Evolutionary conservation across 2,329 filamentous ascomycete species (phyloP).

Genomic region (Botryotinia calthae): DNA sequence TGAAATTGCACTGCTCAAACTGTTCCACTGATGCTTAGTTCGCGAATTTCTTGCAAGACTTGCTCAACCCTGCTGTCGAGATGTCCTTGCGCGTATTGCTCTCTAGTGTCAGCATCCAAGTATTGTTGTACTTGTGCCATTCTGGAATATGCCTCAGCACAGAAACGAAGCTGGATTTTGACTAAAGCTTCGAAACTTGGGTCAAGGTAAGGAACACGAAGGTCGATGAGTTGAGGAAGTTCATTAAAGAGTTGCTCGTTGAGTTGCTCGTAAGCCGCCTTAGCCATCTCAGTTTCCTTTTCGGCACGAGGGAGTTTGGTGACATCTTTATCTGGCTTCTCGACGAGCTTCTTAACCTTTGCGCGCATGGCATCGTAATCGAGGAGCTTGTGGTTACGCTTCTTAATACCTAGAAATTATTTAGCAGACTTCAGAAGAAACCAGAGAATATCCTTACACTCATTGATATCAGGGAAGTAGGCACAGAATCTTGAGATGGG

Average conservation of each 20-base stretch:
- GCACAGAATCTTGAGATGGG: slow-evolving; percentile 95
- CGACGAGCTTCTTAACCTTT: slow-evolving; percentile 93
- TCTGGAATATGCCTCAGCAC: slow-evolving; percentile 91
- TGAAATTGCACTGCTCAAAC: slow-evolving; percentile 45
- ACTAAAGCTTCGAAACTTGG: slow-evolving; percentile 96
- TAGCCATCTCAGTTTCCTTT: slow-evolving; percentile 94
- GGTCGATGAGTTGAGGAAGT: slow-evolving; percentile 91
- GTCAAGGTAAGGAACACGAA: slow-evolving; percentile 94
- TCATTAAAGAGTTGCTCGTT: slow-evolving; percentile 95
- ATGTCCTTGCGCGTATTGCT: slow-evolving; percentile 92
- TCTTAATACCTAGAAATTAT: slow-evolving; percentile 76
- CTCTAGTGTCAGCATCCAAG: slow-evolving; percentile 88
- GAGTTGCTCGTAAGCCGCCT: slow-evolving; percentile 88
- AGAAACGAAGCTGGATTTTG: slow-evolving; percentile 97
- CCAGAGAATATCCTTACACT: slow-evolving; percentile 58
- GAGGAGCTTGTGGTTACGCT: slow-evolving; percentile 95
- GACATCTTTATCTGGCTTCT: slow-evolving; percentile 98
- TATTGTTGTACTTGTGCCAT: slow-evolving; percentile 99
- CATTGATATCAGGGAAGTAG: slow-evolving; percentile 98
- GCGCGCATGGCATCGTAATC: slow-evolving; percentile 96
- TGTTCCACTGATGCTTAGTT: slow-evolving; percentile 84
- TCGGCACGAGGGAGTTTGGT: slow-evolving; percentile 94
- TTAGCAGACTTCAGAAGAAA: slow-evolving; percentile 27
- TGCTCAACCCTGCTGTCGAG: slow-evolving; percentile 90
- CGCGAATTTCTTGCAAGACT: slow-evolving; percentile 93